Percentiles rank a stretch among this genome's conserved stretches.
Conservation (phyloP, 2,329 filamentous ascomycete species). For the Microdochium trichocladiopsis region DNA sequence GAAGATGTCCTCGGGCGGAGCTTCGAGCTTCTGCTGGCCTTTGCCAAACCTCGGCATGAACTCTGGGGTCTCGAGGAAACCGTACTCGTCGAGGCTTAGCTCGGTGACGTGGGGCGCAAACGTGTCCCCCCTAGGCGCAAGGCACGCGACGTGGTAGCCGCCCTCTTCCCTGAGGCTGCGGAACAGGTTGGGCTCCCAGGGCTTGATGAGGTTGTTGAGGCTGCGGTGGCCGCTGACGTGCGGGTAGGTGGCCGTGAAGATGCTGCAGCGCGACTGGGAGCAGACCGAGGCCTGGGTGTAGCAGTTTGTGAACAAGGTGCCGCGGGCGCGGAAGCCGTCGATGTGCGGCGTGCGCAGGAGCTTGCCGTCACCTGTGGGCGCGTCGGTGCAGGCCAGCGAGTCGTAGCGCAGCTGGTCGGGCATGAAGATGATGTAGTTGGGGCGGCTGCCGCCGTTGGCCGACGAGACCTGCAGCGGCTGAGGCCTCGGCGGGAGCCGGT, state of each 20-base stretch:
- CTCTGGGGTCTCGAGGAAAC: constrained; percentile 31
- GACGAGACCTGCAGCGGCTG: constrained; percentile 16
- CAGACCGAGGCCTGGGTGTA: constrained; percentile 38
- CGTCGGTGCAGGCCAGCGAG: constrained; percentile 25
- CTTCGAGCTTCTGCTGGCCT: constrained; percentile 6
- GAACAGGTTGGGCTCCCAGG: constrained; percentile 40
- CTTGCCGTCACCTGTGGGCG: constrained; percentile 6
- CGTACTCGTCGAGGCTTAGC: constrained; percentile 35
- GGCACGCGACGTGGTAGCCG: constrained; percentile 38
- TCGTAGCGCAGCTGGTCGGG: constrained; percentile 39
- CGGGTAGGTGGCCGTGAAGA: constrained; percentile 38
- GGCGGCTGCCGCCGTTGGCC: constrained; percentile 10
- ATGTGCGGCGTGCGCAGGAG: constrained; percentile 30
- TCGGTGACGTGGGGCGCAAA: constrained; percentile 36
- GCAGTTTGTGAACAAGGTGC: constrained; percentile 35
- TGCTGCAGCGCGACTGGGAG: constrained; percentile 36
- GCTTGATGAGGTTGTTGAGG: constrained; percentile 38
- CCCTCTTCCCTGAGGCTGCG: constrained; percentile 29
- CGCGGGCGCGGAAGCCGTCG: constrained; percentile 28
- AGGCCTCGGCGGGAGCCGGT: constrained; percentile 11
- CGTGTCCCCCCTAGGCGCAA: constrained; percentile 31
- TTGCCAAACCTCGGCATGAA: constrained; percentile 22
- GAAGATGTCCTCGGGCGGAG: constrained; percentile 24
- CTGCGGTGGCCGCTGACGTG: constrained; percentile 37
- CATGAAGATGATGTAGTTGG: constrained; percentile 37